Evolutionary conservation across 768 basidiomycete genomes (phyloP).

Genomic region (Suillus subaureus): DNA sequence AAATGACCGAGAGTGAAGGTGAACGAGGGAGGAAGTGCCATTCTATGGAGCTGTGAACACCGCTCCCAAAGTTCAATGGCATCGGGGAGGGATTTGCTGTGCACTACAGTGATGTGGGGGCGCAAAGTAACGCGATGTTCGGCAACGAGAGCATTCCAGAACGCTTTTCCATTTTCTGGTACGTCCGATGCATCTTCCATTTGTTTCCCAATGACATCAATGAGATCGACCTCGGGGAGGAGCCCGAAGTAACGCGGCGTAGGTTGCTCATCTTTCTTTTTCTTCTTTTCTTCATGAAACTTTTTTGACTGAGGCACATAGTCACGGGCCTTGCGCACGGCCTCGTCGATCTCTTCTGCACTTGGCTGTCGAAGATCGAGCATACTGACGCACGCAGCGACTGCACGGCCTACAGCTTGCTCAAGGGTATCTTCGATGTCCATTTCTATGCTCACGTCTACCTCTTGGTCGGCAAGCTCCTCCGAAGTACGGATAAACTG

Average conservation of each 20-base stretch:
- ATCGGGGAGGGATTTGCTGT: slow-evolving; percentile 51
- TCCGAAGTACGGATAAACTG: slow-evolving; percentile 70
- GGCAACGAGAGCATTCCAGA: background rate
- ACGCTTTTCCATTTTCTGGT: background rate
- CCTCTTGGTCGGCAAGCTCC: slow-evolving; percentile 60
- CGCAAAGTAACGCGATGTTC: background rate
- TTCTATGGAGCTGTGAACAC: slow-evolving; percentile 19
- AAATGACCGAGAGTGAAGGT: slow-evolving; percentile 47
- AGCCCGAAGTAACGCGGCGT: background rate
- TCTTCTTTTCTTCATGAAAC: background rate
- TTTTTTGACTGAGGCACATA: background rate
- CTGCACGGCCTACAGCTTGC: background rate
- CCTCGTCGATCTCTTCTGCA: background rate
- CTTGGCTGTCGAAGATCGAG: background rate
- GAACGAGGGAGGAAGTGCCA: slow-evolving; percentile 53
- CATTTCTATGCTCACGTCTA: slow-evolving; percentile 74
- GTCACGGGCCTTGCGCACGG: background rate
- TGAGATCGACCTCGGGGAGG: background rate
- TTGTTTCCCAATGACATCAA: background rate
- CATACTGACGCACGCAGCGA: background rate
- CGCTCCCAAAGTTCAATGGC: slow-evolving; percentile 46
- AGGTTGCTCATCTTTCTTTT: background rate
- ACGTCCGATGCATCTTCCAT: background rate
- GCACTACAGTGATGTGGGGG: slow-evolving; percentile 42
- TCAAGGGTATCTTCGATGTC: slow-evolving; percentile 45